Base-by-base conservation (phyloP, 805 yeast species). In the Pichia nanzhaoensis region DNA sequence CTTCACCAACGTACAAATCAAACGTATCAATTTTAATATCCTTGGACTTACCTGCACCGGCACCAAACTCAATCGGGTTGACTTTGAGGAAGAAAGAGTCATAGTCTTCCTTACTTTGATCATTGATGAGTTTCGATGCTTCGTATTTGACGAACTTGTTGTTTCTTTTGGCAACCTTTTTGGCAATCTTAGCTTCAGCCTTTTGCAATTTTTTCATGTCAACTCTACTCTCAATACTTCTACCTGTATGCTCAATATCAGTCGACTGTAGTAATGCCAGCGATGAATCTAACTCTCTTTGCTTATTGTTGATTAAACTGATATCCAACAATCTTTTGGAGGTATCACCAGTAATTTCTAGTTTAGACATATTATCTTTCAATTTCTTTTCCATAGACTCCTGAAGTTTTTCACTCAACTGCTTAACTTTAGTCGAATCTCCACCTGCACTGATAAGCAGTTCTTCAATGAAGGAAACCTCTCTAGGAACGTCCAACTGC, bases 161-260 rank as follows among this genome's bases (percentile, higher is more conserved):
- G 39, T 68, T 68, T 55, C 89, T 76, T 71, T 91, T 91, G 34
- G 96, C 97, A 50, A 93, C 91, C 69, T 93, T 93, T 61, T 95
- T 91, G 19, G 96, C 97, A 61, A 93, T 90, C 72, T 93, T 93
- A 58, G 89, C 80, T 70, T 93, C 99, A 47, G 96, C 99, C 66
- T 91, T 93, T 61, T 90, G 96, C 57, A 93, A 79, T 66, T 93
- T 93, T 80, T 89, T 90, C 73, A 84, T 84, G 65, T 93, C 99
- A 36, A 93, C 99, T 59, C 95, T 78, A 37, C 95, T 82, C 64
- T 93, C 98, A 70, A 89, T 84, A 54, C 83, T 80, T 66, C 96
- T 78, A 46, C 96, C 96, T 0, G 95, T 74, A 51, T 90, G 95
- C 51, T 90, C 96, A 53, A 93, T 83, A 59, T 89, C 96, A 14